Percentiles rank a stretch among this genome's conserved stretches.
These are phyloP conservation scores for Gymnopus androsaceus DNA, from an alignment of 1,284 basidiomycete genomes.

Conservation along the genomic window DNA sequence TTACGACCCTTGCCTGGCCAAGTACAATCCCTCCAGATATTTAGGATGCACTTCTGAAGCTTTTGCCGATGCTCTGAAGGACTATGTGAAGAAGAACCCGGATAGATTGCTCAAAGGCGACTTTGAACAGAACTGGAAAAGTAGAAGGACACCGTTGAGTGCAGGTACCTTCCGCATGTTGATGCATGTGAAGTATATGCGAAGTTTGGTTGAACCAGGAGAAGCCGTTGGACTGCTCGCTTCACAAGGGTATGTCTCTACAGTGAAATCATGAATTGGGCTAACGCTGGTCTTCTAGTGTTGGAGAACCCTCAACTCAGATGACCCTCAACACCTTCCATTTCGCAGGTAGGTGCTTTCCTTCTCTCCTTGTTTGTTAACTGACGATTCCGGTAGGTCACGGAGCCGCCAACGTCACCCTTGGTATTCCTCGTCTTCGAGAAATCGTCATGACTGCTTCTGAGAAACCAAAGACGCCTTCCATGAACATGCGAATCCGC, in stretches of 20 bases:
- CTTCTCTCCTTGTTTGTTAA: background rate
- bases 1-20: conserved; percentile 75
- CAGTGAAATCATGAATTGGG: background rate
- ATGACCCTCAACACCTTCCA: conserved; percentile 99
- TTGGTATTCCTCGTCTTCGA: conserved; percentile 97
- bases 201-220: conserved; percentile 93
- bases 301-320: conserved; percentile 98
- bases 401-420: conserved; percentile 98
- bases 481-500: conserved; percentile 89
- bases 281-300: conserved; percentile 46
- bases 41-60: conserved; percentile 93
- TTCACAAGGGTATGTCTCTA: conserved; percentile 83
- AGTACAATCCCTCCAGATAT: conserved; percentile 79
- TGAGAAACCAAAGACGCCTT: conserved; percentile 94
- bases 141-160: conserved; percentile 51
- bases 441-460: conserved; percentile 99
- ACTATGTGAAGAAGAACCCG: conserved; percentile 83
- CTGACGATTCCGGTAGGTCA: conserved; percentile 62
- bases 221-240: conserved; percentile 97
- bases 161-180: conserved; percentile 72
- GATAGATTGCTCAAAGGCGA: conserved; percentile 72
- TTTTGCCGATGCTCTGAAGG: conserved; percentile 82
- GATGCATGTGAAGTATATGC: conserved; percentile 91
- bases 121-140: conserved; percentile 43
- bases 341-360: conserved; percentile 75